Evolutionary conservation across 306 rosid species (phyloP).

Genomic region (Purshia tridentata): DNA sequence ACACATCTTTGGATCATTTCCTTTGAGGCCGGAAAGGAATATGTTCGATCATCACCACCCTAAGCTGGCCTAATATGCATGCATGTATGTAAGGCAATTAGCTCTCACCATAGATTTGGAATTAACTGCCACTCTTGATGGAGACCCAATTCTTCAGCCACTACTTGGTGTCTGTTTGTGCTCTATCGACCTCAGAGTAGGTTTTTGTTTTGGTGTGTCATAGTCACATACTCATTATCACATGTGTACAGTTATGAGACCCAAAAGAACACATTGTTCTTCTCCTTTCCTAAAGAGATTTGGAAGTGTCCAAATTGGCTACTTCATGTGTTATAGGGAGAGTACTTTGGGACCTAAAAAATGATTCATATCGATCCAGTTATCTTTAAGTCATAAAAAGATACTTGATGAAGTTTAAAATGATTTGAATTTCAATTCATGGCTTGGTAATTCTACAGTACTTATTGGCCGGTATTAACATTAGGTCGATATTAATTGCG

Average conservation of each 20-base stretch:
- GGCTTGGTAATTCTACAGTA: no score
- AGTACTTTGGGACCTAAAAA: no score
- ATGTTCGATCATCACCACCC: not conserved
- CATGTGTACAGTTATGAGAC: not conserved
- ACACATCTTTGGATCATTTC: not conserved
- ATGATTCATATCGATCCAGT: no score
- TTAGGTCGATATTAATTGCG: no score
- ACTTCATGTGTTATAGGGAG: no score
- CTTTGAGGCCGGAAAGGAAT: not conserved
- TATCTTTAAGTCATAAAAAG: no score
- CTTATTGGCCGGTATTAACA: no score
- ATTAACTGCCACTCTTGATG: conserved; percentile 8
- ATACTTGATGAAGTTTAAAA: no score
- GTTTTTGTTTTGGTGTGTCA: not conserved
- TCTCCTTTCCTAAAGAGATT: not conserved
- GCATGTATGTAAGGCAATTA: not conserved
- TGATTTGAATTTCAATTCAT: no score
- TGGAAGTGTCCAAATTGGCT: not conserved
- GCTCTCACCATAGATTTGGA: not conserved
- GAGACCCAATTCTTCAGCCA: conserved; percentile 27
- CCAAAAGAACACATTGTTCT: not conserved
- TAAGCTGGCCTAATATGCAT: not conserved
- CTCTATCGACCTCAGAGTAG: no score
- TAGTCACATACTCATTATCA: no score
- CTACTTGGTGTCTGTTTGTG: conserved; percentile 25